Conservation (phyloP, 1,284 basidiomycete species). For the Cerioporus squamosus region DNA sequence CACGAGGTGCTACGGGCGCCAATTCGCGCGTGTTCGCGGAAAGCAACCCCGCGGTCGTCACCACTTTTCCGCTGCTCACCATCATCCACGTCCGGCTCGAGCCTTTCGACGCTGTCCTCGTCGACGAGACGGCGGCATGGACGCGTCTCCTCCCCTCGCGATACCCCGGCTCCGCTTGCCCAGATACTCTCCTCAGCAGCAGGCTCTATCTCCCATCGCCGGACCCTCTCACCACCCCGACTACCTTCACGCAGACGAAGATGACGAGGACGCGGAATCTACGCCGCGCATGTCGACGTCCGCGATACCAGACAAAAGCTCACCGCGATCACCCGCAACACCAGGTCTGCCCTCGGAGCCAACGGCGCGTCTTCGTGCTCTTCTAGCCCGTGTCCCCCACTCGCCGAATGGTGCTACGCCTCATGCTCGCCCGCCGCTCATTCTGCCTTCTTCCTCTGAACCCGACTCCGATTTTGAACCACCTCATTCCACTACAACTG, state of each 20-base stretch:
- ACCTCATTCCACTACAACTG: slow-evolving; percentile 42
- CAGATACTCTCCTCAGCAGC: slow-evolving; percentile 21
- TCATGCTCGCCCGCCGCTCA: slow-evolving; percentile 36
- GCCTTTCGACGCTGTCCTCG: slow-evolving; percentile 15
- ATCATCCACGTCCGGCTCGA: slow-evolving; percentile 10
- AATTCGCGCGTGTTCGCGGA: not conserved
- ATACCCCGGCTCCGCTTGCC: slow-evolving; percentile 28
- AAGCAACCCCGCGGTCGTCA: no score
- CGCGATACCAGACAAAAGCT: slow-evolving; percentile 31
- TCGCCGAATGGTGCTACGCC: slow-evolving; percentile 26
- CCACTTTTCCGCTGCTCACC: not conserved
- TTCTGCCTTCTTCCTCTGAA: slow-evolving; percentile 48
- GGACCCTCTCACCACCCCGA: slow-evolving; percentile 38
- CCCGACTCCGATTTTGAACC: slow-evolving; percentile 66
- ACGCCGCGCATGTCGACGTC: slow-evolving; percentile 49
- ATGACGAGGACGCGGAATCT: slow-evolving; percentile 48
- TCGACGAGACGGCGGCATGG: slow-evolving; percentile 22
- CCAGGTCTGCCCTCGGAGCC: slow-evolving; percentile 40
- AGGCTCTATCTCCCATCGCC: slow-evolving; percentile 34
- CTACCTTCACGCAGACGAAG: slow-evolving; percentile 36
- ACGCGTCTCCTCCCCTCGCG: slow-evolving; percentile 21
- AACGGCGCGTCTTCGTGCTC: slow-evolving; percentile 57
- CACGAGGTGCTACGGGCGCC: slow-evolving; percentile 4
- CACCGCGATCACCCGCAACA: slow-evolving; percentile 22
- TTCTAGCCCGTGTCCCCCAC: slow-evolving; percentile 50